Base-by-base conservation (phyloP, 2,329 filamentous ascomycete species). In the Penicillium frequentans region DNA sequence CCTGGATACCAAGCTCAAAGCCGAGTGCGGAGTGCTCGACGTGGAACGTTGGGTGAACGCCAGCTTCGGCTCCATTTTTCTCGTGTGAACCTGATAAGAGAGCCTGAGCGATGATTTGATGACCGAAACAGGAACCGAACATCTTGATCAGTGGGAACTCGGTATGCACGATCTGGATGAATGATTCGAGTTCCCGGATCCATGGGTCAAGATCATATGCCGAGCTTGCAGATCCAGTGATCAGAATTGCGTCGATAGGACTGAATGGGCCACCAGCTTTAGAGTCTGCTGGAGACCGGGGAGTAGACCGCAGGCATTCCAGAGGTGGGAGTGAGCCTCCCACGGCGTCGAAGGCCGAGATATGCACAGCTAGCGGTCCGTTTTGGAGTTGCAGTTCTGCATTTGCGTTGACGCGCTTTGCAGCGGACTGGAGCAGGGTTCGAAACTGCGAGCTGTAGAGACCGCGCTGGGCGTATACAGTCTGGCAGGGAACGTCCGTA, bases 371-470 rank as follows among this genome's bases (percentile, higher is more conserved):
- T 16, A 68, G 31, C 10, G 59, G 54, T 14, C 56, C 47, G 24
- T 49, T 43, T 31, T 45, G 56, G 33, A 48, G 54, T 11, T 23
- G 44, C 11, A 14, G 50, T 29, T 56, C 46, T 16, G 58, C 19
- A 16, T 23, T 43, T 16, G 63, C 29, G 23, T 68, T 68, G 11
- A 73, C 49, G 6, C 71, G 68, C 9, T 56, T 46, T 1, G 73
- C 67, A 1, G 73, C 73, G 33, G 64, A 52, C 56, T 69, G 64
- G 2, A 75, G 69, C 1, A 75, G 64, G 3, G 49, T 49, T 3
- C 68, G 66, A 58, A 75, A 75, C 37, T 72, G 71, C 4, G 73
- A 69, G 49, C 71, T 74, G 60, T 72, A 75, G 42, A 74, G 62
- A 48, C 73, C 73, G 6, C 68, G 71, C 16, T 64, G 52, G 19